Base-by-base conservation (phyloP, 208 protist genomes). In the Wallacemonas sp. region DNA sequence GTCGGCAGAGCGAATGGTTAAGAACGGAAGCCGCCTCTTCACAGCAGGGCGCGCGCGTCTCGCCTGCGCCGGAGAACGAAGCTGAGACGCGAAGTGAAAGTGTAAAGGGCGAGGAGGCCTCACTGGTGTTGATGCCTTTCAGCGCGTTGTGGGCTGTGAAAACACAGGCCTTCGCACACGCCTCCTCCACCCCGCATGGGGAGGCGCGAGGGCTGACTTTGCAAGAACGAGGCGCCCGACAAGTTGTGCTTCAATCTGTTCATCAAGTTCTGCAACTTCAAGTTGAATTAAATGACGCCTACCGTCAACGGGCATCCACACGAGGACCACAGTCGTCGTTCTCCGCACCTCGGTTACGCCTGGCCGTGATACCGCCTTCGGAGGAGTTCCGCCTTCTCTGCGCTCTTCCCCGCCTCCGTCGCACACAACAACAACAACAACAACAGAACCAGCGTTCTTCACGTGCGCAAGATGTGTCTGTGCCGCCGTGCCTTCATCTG, bases 371-470 rank as follows among this genome's bases (percentile, higher is more conserved):
- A 49, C 49, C 66, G 21, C 78, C 78, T 51, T 41, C 79, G 3
- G 68, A 80, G 64, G 83, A 93, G 64, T 93, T 87, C 65, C 77
- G 86, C 26, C 71, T 81, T 11, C 47, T 93, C 34, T 87, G 83
- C 61, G 56, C 62, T 6, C 44, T 80, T 0, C 70, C 76, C 14
- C 69, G 42, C 5, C 34, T 88, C 22, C 68, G 80, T 21, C 64
- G 55, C 30, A 19, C 31, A 8, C 30, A 41, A 5, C 51, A 41
- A 17, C 47, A n/a, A 33, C 5, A 28, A 5, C n/a, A 12, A 21
- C 42, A 9, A 15, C 38, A 42, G 38, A 15, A 42, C 38, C 9
- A n/a, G n/a, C n/a, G n/a, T n/a, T n/a, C n/a, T n/a, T n/a, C n/a
- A n/a, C n/a, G n/a, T n/a, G n/a, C n/a, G 14, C 4, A 12, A 5